Evolutionary conservation across 164 flowering plant genomes (phyloP), one percentile per base, ranked within the genome.

Genomic region (Sedum album): DNA sequence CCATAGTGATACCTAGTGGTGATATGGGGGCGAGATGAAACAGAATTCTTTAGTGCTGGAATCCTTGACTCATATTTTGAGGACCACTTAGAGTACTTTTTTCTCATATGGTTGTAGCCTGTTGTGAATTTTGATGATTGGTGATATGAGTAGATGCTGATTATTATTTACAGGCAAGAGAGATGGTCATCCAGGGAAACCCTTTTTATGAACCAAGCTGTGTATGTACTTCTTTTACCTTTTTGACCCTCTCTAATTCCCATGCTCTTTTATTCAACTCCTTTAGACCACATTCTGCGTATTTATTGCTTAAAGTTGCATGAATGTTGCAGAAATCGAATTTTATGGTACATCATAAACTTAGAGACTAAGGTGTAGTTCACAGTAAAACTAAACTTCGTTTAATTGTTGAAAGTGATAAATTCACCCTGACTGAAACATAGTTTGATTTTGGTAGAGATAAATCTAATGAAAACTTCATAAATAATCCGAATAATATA

Each of bases 231-330:
- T 55, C 61, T 55, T 55, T 55, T 57, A 57, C 62, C 33, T 57
- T 57, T 51, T 55, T 55, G 61, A 55, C 61, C 61, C 31, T 55
- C 61, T 55, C 61, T 25, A 25, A 26, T 55, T 10, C 61, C 31
- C 61, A 55, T 55, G 61, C 61, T 26, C 61, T 55, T 55, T 55
- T 55, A 25, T 26, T 25, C 31, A 26, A 1, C 26, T 55, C 26
- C 61, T 55, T 55, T 55, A 55, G 61, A 55, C 61, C 61, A 55
- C 61, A 55, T 26, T 55, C 18, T 26, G 31, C 61, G 1, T 55
- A 55, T 25, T 55, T 55, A 26, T 9, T 55, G 61, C 61, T 55
- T 55, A 51, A 51, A 51, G 57, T 51, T 51, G 57, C 26, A 51
- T 51, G 25, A 5, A 48, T 21, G 4, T n/a, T 48, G n/a, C 21